These are phyloP conservation scores for Knoxia roxburghii DNA, from an alignment of 257 asterid species.

Conservation along the genomic window DNA sequence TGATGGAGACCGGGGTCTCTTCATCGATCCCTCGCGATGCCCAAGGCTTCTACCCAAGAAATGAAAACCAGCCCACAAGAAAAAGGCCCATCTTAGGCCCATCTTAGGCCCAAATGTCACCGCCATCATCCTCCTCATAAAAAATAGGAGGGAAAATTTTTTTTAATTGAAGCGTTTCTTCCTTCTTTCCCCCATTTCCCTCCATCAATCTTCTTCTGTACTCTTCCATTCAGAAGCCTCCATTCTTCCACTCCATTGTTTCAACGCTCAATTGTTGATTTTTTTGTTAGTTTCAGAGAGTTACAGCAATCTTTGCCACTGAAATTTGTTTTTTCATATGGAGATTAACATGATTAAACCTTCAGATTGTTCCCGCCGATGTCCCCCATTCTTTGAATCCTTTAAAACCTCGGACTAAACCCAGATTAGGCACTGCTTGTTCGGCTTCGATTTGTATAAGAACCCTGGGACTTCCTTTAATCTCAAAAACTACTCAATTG, in stretches of 20 bases:
- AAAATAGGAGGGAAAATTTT: constrained; percentile 73
- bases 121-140: too few relatives aligned
- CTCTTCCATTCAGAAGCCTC: constrained; percentile 14
- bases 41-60: too few relatives aligned
- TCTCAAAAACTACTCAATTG: constrained; percentile 37
- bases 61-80: background rate
- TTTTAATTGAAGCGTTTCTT: too few relatives aligned
- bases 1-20: too few relatives aligned
- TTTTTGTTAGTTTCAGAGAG: background rate
- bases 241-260: constrained; percentile 2
- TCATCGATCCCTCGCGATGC: too few relatives aligned
- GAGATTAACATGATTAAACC: constrained; percentile 34
- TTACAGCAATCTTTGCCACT: too few relatives aligned
- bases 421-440: constrained; percentile 27
- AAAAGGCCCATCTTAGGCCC: background rate
- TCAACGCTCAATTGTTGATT: background rate
- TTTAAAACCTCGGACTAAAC: constrained; percentile 32
- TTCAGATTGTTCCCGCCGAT: constrained; percentile 43
- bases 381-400: constrained; percentile 27
- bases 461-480: constrained; percentile 43
- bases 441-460: constrained; percentile 44
- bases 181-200: background rate
- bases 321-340: background rate
- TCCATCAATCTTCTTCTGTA: constrained; percentile 7
- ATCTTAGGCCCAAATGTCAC: too few relatives aligned